A percentile compares a stretch with the other conserved stretches of the same genome.
Evolutionary conservation across 306 rosid species (phyloP).

Genomic region (Trifolium subterraneum): DNA sequence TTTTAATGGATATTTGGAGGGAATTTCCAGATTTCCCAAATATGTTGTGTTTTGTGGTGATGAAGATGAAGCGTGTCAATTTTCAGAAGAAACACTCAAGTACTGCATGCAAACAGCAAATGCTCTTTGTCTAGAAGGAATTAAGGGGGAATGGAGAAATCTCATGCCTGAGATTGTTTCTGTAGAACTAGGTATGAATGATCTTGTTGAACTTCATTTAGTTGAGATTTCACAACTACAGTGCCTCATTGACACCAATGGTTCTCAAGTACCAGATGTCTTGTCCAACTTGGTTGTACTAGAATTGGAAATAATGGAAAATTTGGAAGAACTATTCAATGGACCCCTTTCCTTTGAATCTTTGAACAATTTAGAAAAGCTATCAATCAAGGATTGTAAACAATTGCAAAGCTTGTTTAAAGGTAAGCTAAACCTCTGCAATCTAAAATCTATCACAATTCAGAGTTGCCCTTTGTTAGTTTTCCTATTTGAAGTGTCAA

Average conservation of each 20-base stretch:
- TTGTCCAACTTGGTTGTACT: constrained; percentile 17
- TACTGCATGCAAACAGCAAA: neutral
- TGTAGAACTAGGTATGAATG: neutral
- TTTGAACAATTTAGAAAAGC: neutral
- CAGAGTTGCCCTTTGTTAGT: rapidly evolving
- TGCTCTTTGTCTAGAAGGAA: rapidly evolving
- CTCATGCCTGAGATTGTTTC: constrained; percentile 34
- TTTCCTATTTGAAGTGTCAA: neutral
- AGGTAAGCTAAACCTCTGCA: constrained; percentile 3
- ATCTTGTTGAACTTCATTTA: neutral
- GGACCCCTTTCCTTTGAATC: neutral
- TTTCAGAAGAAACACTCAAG: neutral
- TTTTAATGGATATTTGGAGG: too few species aligned
- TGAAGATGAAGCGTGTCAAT: too few species aligned
- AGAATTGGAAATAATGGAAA: rapidly evolving
- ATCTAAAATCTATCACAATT: neutral
- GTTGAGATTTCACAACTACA: rapidly evolving
- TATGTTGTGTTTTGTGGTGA: too few species aligned
- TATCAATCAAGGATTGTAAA: rapidly evolving
- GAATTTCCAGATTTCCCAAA: too few species aligned
- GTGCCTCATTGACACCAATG: neutral
- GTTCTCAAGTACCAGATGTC: neutral
- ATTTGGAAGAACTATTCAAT: neutral
- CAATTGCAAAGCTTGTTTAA: neutral
- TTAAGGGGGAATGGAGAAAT: neutral